Evolutionary conservation across 75 land plant species (phyloP).

Genomic region (Pinus albicaulis): DNA sequence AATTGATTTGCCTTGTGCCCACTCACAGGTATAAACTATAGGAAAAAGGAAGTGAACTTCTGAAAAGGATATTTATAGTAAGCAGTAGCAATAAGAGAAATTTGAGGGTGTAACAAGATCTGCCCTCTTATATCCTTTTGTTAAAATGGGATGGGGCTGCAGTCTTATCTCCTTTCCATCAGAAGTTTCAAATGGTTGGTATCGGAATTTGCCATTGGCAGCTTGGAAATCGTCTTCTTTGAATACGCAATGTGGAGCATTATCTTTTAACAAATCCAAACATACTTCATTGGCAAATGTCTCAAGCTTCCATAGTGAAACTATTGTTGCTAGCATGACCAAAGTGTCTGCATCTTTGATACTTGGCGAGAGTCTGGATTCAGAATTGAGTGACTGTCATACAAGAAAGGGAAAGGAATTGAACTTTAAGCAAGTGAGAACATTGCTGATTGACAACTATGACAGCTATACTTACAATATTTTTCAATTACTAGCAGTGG

Average conservation of each 20-base stretch:
- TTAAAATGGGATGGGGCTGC: conserved; percentile 8
- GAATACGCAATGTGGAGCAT: neutral
- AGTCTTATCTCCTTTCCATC: neutral
- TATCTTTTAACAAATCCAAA: neutral
- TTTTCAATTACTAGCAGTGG: conserved; percentile 76
- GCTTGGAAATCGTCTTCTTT: neutral
- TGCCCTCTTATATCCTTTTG: neutral
- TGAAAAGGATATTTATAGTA: neutral
- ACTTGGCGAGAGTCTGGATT: conserved; percentile 4
- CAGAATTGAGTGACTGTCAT: neutral
- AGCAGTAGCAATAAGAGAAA: neutral
- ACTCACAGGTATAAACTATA: too few relatives aligned
- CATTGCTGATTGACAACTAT: conserved; percentile 94
- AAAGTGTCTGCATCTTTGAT: conserved; percentile 9
- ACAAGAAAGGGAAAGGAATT: neutral
- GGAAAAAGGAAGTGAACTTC: too few relatives aligned
- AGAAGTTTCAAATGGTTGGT: conserved; percentile 1
- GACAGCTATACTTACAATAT: conserved; percentile 99
- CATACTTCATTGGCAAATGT: neutral
- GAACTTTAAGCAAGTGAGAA: conserved; percentile 39
- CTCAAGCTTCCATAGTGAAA: neutral
- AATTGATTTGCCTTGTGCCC: neutral
- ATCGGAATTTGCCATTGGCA: neutral
- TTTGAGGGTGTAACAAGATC: neutral
- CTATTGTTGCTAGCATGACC: neutral